phyloP scores from a whole-genome alignment of 305 asterid genomes.

The Fraxinus xanthoxyloides region DNA sequence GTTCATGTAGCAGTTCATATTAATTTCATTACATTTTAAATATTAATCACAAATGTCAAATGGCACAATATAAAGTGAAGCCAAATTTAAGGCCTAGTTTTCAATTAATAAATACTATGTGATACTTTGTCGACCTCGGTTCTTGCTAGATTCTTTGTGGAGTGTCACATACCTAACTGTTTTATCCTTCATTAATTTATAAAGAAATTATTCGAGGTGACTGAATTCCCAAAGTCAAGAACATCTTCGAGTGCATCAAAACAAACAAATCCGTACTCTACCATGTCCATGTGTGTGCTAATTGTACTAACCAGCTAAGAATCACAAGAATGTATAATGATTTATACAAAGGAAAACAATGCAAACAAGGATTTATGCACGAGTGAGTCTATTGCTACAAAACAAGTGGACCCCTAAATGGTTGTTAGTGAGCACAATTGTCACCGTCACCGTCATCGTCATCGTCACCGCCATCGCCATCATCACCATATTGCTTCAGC shows the following conservation, averaged over 20 bases:
- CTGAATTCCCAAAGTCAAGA: neutral
- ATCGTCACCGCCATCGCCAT: too few relatives aligned
- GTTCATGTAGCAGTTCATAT: too few relatives aligned
- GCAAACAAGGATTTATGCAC: neutral
- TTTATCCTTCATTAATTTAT: too few relatives aligned
- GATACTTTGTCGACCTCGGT: neutral
- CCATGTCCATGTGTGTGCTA: too few relatives aligned
- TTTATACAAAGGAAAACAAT: neutral
- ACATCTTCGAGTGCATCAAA: neutral
- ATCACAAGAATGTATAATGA: neutral
- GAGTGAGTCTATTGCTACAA: neutral
- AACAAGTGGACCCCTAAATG: too few relatives aligned
- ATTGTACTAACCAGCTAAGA: neutral
- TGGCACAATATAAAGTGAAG: neutral
- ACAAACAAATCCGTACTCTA: too few relatives aligned
- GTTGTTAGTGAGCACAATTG: too few relatives aligned
- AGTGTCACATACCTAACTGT: neutral
- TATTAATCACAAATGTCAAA: neutral
- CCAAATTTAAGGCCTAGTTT: neutral
- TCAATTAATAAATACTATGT: too few relatives aligned
- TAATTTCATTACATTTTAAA: too few relatives aligned
- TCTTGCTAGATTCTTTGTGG: neutral
- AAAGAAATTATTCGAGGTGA: neutral
- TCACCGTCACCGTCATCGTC: too few relatives aligned
- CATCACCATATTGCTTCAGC: too few relatives aligned